phyloP scores from a whole-genome alignment of 441 rosid species.

The Jatropha podagrica region DNA sequence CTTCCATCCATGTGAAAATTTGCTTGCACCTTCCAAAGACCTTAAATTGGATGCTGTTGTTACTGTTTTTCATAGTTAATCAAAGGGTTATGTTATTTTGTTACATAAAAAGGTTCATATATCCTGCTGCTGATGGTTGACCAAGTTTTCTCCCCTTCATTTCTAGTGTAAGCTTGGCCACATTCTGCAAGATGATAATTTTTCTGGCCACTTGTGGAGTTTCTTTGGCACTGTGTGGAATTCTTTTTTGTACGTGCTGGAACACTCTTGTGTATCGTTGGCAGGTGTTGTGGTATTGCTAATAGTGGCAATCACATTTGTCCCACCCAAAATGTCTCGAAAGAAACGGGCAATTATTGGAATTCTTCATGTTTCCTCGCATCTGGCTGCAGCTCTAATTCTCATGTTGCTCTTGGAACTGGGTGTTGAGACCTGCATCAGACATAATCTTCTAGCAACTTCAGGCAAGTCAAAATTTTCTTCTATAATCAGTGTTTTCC shows the following conservation, averaged over 20 bases:
- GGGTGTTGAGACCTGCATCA: constrained; percentile 89
- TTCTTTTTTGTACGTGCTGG: constrained; percentile 64
- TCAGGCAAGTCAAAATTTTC: constrained; percentile 51
- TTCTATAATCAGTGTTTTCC: neutral
- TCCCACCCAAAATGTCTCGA: constrained; percentile 83
- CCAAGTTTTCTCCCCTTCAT: constrained; percentile 27
- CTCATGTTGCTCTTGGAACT: constrained; percentile 92
- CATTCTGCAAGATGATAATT: constrained; percentile 81
- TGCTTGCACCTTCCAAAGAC: constrained; percentile 3
- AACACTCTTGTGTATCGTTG: constrained; percentile 77
- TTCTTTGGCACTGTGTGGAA: constrained; percentile 82
- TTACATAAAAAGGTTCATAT: neutral
- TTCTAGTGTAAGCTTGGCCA: constrained; percentile 91
- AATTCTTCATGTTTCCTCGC: constrained; percentile 85
- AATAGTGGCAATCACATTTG: constrained; percentile 65
- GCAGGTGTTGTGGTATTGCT: constrained; percentile 68
- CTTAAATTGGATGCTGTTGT: constrained; percentile 2
- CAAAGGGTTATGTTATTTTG: neutral
- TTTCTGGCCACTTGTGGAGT: constrained; percentile 82
- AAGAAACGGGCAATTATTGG: constrained; percentile 80
- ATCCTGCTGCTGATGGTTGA: constrained; percentile 16
- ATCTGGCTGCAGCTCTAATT: constrained; percentile 81
- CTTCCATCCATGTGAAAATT: constrained; percentile 10
- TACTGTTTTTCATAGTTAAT: neutral
- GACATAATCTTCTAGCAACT: constrained; percentile 87